Base-by-base conservation (phyloP, 1,284 basidiomycete species). In the Trametes sp. region DNA sequence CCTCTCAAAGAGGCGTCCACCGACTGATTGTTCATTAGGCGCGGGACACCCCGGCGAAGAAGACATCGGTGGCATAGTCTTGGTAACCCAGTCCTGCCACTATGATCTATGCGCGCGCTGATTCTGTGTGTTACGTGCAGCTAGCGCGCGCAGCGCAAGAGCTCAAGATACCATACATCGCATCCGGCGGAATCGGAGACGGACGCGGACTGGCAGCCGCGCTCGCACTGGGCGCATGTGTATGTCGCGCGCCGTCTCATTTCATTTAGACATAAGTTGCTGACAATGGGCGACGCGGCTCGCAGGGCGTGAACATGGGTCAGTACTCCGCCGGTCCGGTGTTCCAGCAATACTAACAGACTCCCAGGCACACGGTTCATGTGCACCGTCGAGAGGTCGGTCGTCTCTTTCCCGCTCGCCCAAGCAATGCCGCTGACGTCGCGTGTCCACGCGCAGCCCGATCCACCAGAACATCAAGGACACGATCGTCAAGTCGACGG, bases 11-110 rank as follows among this genome's bases (percentile, higher is more conserved):
- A 6, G 19, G 19, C 31, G 46, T 26, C 54, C 31, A 21, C 57
- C 26, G n/a, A 26, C 31, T 48, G 41, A 54, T 28, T 57, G n/a
- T 26, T 48, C 3, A 42, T 33, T 73, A 93, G 92, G 92, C 73
- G 94, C 95, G 41, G 96, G 96, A 31, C 95, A 98, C 76, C 96
- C 95, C 6, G 96, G 96, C 64, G 96, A 98, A 74, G 93, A 98
- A 60, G 96, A 98, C 75, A 93, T 98, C 36, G 94, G 94, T 11
- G 94, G 93, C 6, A 74, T 98, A n/a, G 90, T 98, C 5, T 78
- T 98, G 75, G 92, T 95, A 70, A 64, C 82, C 74, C 19, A 21
- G 35, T 9, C 41, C 14, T n/a, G 13, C 23, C 21, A 23, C 8
- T 16, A 28, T 23, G 9, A 38, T 33, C 54, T 26, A 42, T 3